Percentiles rank a stretch among this genome's conserved stretches.
phyloP scores from a whole-genome alignment of 106 monocot species.

The Chionographis japonica region DNA sequence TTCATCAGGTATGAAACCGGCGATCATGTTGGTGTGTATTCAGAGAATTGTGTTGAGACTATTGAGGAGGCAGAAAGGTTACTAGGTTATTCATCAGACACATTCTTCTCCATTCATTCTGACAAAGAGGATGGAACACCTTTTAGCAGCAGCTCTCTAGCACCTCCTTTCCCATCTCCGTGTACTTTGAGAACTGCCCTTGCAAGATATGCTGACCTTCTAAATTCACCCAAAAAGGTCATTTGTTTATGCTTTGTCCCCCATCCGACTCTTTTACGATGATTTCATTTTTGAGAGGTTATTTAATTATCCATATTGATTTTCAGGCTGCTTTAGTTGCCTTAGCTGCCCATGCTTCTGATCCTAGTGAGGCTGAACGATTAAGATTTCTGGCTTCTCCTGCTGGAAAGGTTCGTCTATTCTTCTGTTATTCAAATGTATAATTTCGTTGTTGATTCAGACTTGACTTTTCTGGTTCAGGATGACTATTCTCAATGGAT shows the following conservation, averaged over 20 bases:
- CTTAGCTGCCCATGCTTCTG: slow-evolving; percentile 79
- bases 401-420: slow-evolving; percentile 63
- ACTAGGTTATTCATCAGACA: slow-evolving; percentile 46
- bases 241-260: neutral
- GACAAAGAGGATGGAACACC: slow-evolving; percentile 76
- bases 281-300: neutral
- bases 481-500: slow-evolving; percentile 82
- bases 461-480: slow-evolving; percentile 15
- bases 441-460: neutral
- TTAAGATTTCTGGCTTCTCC: slow-evolving; percentile 64
- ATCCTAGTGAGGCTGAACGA: slow-evolving; percentile 64
- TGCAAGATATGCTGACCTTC: slow-evolving; percentile 61
- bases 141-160: slow-evolving; percentile 32
- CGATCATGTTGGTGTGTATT: slow-evolving; percentile 74
- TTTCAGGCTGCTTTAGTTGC: slow-evolving; percentile 65
- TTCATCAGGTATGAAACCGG: slow-evolving; percentile 68
- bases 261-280: neutral
- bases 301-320: slow-evolving; percentile 1
- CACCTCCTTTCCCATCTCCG: slow-evolving; percentile 69
- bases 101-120: slow-evolving; percentile 62
- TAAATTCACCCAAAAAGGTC: slow-evolving; percentile 76
- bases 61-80: slow-evolving; percentile 63
- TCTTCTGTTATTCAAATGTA: neutral
- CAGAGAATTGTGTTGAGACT: slow-evolving; percentile 55
- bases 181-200: slow-evolving; percentile 69